Percentiles rank a stretch among this genome's conserved stretches.
Conservation (phyloP, 371 early-diverging fungal genomes). For the Amoeboradix gromovi region DNA sequence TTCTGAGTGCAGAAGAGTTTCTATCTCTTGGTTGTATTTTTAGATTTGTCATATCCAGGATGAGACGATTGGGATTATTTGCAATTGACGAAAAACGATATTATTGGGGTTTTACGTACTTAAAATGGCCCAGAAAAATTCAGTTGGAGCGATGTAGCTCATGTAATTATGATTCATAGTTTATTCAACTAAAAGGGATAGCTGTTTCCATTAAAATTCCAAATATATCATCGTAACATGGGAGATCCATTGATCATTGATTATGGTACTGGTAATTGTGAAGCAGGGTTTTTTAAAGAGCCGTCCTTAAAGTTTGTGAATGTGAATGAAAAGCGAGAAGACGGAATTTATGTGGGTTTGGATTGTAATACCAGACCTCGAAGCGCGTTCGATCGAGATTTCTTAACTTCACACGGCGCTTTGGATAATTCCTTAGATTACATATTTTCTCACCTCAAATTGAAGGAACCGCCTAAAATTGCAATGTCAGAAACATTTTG, state of each 20-base stretch:
- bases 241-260: background rate
- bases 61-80: too few relatives aligned
- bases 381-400: background rate
- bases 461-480: background rate
- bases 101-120: too few relatives aligned
- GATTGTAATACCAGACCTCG: background rate
- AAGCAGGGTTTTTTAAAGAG: background rate
- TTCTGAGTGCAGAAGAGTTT: too few relatives aligned
- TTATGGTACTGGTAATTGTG: background rate
- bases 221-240: too few relatives aligned
- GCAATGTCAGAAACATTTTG: background rate
- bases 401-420: background rate
- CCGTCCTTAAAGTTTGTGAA: background rate
- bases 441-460: background rate
- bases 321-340: background rate
- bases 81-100: too few relatives aligned
- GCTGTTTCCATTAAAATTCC: too few relatives aligned
- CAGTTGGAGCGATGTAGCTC: too few relatives aligned
- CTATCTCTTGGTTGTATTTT: too few relatives aligned
- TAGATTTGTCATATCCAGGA: too few relatives aligned
- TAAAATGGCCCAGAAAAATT: too few relatives aligned
- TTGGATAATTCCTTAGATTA: background rate
- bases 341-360: background rate
- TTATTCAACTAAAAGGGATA: too few relatives aligned
- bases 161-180: too few relatives aligned